These are phyloP conservation scores for Barnettozyma vustinii DNA, from an alignment of 805 yeast genomes.

Conservation along the genomic window DNA sequence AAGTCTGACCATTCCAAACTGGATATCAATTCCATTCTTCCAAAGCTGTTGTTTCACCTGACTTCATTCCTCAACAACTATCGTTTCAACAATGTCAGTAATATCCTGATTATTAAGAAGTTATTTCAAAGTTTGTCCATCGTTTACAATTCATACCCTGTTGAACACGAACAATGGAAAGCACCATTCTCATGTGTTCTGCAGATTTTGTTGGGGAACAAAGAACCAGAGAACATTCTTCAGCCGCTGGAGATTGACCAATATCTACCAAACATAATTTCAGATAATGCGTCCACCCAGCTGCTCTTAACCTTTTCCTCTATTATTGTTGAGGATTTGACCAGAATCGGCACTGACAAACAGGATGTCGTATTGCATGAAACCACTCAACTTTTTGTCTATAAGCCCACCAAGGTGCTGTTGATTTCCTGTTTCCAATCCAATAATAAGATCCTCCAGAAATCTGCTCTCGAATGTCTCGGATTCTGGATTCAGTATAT, in stretches of 20 bases:
- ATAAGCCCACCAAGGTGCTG: slow-evolving; percentile 25
- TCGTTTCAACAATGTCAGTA: slow-evolving; percentile 9
- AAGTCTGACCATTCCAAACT: slow-evolving; percentile 14
- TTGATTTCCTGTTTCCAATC: slow-evolving; percentile 13
- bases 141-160: slow-evolving; percentile 30
- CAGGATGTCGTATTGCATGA: slow-evolving; percentile 31
- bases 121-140: slow-evolving; percentile 50
- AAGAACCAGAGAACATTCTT: slow-evolving; percentile 7
- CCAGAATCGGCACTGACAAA: slow-evolving; percentile 28
- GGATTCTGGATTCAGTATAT: slow-evolving; percentile 34
- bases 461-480: slow-evolving; percentile 28
- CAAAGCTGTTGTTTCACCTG: slow-evolving; percentile 16
- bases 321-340: slow-evolving; percentile 47
- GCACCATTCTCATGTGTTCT: slow-evolving; percentile 33
- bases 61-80: slow-evolving; percentile 6
- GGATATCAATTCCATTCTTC: slow-evolving; percentile 12
- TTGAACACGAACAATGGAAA: slow-evolving; percentile 34
- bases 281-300: slow-evolving; percentile 5
- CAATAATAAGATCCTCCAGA: slow-evolving; percentile 6
- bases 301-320: slow-evolving; percentile 34
- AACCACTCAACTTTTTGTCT: slow-evolving; percentile 32
- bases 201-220: slow-evolving; percentile 13
- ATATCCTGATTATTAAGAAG: slow-evolving; percentile 48
- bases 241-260: slow-evolving; percentile 10
- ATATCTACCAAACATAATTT: slow-evolving; percentile 4